phyloP scores from a whole-genome alignment of 202 grass and related monocot genomes.

The Miscanthus sacchariflorus region DNA sequence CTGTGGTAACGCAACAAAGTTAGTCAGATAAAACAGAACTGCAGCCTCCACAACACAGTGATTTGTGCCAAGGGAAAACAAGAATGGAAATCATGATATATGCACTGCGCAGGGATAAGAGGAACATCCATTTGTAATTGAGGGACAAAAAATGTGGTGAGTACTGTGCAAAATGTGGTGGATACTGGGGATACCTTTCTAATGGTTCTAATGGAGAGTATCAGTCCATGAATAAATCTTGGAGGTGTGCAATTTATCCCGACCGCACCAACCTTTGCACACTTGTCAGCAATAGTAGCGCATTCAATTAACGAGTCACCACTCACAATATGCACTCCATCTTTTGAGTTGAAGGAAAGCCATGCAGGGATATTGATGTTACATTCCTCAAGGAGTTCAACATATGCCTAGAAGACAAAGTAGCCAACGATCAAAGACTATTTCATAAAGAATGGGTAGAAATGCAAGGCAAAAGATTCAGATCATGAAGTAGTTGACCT shows the following conservation, averaged over 20 bases:
- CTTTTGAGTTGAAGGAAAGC: slow-evolving; percentile 98
- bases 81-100: slow-evolving; percentile 5
- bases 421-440: slow-evolving; percentile 26
- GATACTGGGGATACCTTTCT: slow-evolving; percentile 63
- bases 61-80: slow-evolving; percentile 9
- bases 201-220: slow-evolving; percentile 72
- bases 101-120: neutral
- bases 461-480: slow-evolving; percentile 31
- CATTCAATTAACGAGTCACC: slow-evolving; percentile 87
- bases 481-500: slow-evolving; percentile 50
- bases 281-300: slow-evolving; percentile 74
- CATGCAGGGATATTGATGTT: slow-evolving; percentile 84
- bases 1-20: slow-evolving; percentile 52
- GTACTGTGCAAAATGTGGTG: neutral
- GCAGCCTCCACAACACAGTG: neutral
- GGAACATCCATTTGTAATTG: neutral
- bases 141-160: neutral
- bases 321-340: slow-evolving; percentile 82
- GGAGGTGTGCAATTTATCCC: slow-evolving; percentile 99
- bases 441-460: slow-evolving; percentile 34
- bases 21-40: slow-evolving; percentile 5
- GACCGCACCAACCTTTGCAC: slow-evolving; percentile 71
- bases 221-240: slow-evolving; percentile 89
- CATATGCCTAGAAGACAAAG: slow-evolving; percentile 71
- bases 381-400: slow-evolving; percentile 85